These are phyloP conservation scores for Candida hungchunana DNA, from an alignment of 805 yeast species.

Conservation along the genomic window DNA sequence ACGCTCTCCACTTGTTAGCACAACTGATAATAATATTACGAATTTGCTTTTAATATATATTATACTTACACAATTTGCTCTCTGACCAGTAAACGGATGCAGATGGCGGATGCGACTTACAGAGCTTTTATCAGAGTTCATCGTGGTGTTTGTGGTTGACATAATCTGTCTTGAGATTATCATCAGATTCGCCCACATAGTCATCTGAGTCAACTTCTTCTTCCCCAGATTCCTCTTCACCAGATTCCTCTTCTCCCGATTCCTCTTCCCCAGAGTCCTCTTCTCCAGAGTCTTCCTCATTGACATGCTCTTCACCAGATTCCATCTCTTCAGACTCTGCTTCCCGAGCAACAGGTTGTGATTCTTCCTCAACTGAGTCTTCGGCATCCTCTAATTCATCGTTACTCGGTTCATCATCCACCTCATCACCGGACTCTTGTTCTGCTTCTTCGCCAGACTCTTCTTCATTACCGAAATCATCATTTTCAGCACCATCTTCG, in stretches of 20 bases:
- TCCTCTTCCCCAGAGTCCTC: background rate
- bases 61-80: too few species aligned
- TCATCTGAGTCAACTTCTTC: background rate
- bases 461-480: conserved; percentile 1
- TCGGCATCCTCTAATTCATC: background rate
- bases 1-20: too few species aligned
- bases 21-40: too few species aligned
- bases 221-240: background rate
- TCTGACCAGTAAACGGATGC: too few species aligned
- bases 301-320: background rate
- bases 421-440: background rate
- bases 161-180: background rate
- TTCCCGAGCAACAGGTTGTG: background rate
- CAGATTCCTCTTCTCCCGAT: background rate
- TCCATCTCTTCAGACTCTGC: background rate
- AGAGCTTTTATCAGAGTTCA: background rate
- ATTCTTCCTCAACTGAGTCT: background rate
- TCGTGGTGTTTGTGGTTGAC: background rate
- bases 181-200: background rate
- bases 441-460: conserved; percentile 2
- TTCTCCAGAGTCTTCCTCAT: background rate
- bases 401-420: background rate
- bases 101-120: too few species aligned
- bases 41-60: too few species aligned
- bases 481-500: conserved; percentile 2